Conservation (phyloP, 2,329 filamentous ascomycete genomes). For the Aureobasidium sp. region DNA sequence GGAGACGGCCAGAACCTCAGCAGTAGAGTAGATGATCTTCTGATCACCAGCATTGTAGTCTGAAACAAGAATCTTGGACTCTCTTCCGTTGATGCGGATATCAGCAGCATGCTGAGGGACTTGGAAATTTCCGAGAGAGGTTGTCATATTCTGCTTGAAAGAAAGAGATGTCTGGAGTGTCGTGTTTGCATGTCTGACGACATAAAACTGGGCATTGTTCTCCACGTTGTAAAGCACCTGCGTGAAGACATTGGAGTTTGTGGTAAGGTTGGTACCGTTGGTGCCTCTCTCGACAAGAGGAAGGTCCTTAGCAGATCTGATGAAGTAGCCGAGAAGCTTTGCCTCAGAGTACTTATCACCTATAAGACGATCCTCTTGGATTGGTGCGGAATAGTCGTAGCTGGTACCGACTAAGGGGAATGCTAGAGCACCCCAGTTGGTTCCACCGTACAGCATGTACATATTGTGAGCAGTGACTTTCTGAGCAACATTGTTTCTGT, state of each 20-base stretch:
- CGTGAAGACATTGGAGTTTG: constrained; percentile 42
- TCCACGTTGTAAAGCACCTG: constrained; percentile 52
- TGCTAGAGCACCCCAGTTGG: constrained; percentile 53
- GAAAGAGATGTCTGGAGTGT: constrained; percentile 42
- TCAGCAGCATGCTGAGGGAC: constrained; percentile 36
- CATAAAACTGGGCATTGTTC: constrained; percentile 51
- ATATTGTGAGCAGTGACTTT: constrained; percentile 51
- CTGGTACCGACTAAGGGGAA: constrained; percentile 41
- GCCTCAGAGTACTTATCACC: constrained; percentile 55
- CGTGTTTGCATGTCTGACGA: constrained; percentile 47
- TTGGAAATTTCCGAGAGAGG: constrained; percentile 46
- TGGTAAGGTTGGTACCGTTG: constrained; percentile 37
- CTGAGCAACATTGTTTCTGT: constrained; percentile 54
- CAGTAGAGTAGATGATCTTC: constrained; percentile 47
- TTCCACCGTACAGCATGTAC: constrained; percentile 37
- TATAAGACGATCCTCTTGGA: constrained; percentile 51
- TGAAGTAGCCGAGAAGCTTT: constrained; percentile 53
- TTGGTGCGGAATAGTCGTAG: constrained; percentile 54
- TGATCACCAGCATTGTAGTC: constrained; percentile 49
- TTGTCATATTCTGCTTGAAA: constrained; percentile 48
- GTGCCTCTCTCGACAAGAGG: constrained; percentile 44
- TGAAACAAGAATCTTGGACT: constrained; percentile 54
- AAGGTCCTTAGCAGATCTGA: constrained; percentile 48
- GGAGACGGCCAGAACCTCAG: constrained; percentile 40
- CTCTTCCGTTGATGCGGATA: constrained; percentile 50